phyloP scores from a whole-genome alignment of 2,329 filamentous ascomycete species.

The Dactylella cylindrospora region DNA sequence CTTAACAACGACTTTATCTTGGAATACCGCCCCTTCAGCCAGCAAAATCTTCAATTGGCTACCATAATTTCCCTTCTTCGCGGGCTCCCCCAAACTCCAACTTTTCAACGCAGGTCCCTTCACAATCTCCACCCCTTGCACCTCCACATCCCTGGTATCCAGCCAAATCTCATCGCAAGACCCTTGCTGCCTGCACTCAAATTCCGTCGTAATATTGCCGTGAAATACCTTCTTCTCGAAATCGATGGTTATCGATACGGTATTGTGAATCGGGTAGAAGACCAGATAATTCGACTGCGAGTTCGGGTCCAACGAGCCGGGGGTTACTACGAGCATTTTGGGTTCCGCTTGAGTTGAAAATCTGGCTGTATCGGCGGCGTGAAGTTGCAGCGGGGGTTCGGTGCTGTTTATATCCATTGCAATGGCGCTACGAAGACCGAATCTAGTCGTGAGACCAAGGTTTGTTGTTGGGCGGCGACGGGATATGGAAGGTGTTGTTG shows the following conservation, averaged over 20 bases:
- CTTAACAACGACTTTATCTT: constrained; percentile 21
- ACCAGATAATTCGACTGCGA: constrained; percentile 89
- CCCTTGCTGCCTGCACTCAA: constrained; percentile 70
- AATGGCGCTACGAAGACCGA: not conserved
- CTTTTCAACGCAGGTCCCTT: constrained; percentile 70
- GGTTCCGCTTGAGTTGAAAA: constrained; percentile 35
- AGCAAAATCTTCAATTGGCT: constrained; percentile 68
- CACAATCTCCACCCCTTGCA: constrained; percentile 69
- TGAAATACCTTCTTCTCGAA: constrained; percentile 76
- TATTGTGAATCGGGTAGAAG: constrained; percentile 81
- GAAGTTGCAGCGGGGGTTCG: not conserved
- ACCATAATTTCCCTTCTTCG: constrained; percentile 58
- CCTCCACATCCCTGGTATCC: constrained; percentile 80
- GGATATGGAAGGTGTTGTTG: constrained; percentile 32
- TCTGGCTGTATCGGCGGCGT: constrained; percentile 21
- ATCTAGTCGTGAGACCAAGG: not conserved
- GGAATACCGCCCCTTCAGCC: constrained; percentile 56
- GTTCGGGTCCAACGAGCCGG: constrained; percentile 66
- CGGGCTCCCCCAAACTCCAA: constrained; percentile 62
- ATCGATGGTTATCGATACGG: constrained; percentile 76
- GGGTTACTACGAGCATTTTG: constrained; percentile 35
- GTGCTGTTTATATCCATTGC: not conserved
- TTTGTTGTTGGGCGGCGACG: constrained; percentile 4
- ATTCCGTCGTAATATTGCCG: constrained; percentile 73
- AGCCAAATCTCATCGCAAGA: constrained; percentile 73